Evolutionary conservation across 169 alveolate genomes (phyloP).

Genomic region (Sarcocystis neurona): DNA sequence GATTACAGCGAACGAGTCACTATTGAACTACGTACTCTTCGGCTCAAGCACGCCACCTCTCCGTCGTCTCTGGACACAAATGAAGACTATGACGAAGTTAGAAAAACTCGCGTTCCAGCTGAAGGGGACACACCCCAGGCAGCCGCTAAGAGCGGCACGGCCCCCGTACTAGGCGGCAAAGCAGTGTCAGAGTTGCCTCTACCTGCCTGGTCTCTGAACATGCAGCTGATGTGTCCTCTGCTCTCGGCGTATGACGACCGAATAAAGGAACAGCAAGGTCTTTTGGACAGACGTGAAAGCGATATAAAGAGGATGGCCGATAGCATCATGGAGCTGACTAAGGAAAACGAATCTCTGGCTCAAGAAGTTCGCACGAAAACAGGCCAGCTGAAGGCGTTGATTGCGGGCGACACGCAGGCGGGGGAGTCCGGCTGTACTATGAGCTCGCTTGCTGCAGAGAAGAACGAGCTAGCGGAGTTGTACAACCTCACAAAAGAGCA

Average conservation of each 20-base stretch:
- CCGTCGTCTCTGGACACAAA: background rate
- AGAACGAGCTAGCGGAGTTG: constrained; percentile 62
- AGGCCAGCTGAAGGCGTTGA: constrained; percentile 50
- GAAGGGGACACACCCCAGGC: background rate
- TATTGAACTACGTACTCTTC: constrained; percentile 51
- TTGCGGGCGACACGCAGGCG: constrained; percentile 19
- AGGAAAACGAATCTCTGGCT: constrained; percentile 64
- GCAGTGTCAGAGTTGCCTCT: constrained; percentile 29
- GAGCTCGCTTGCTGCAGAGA: constrained; percentile 36
- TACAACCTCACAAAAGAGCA: constrained; percentile 54
- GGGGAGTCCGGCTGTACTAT: constrained; percentile 38
- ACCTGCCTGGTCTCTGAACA: constrained; percentile 66
- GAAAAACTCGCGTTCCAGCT: background rate
- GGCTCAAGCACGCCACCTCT: background rate
- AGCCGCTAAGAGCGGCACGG: background rate
- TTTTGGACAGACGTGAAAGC: constrained; percentile 45
- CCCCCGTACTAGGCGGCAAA: background rate
- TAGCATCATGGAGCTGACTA: constrained; percentile 38
- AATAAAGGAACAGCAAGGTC: constrained; percentile 51
- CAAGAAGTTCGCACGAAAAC: constrained; percentile 58
- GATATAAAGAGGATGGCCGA: constrained; percentile 45
- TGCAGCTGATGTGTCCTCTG: constrained; percentile 66
- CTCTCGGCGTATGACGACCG: constrained; percentile 66
- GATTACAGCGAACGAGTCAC: constrained; percentile 63
- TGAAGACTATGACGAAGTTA: background rate